Evolutionary conservation across 2,329 filamentous ascomycete genomes (phyloP), one percentile per base, ranked within the genome.

Genomic region (Ophiostoma populinum): DNA sequence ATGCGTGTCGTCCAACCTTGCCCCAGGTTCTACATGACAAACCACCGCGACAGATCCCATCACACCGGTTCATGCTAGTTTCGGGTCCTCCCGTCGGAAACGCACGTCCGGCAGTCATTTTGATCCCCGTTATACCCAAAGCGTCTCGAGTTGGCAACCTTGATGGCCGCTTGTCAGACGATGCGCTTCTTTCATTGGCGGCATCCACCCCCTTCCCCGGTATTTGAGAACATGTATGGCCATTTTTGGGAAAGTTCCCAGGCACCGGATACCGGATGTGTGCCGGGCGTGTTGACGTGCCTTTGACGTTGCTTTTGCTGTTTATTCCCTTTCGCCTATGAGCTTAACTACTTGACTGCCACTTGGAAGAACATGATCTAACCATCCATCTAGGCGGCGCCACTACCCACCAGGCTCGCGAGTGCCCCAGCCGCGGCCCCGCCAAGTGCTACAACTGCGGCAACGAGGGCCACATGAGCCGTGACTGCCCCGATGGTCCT

Each of bases 401-500:
- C 55, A 65, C 69, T 46, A 70, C 69, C 49, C 79, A 83, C 57
- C 76, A 81, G 75, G 80, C 80, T 51, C 79, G 80, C 51, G 80
- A 87, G 52, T 90, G 81, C 69, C 81, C 81, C 51, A 82, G 75
- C 67, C 79, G 80, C 62, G 79, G 79, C 49, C 75, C 76, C 49
- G 73, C 80, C 49, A 85, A 82, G 59, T 86, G 80, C 70, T 85
- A 82, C 64, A 83, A 82, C 69, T 85, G 79, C 56, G 75, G 75
- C 58, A 70, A 75, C 78, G 67, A 70, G 62, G 80, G 81, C 47
- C 81, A 87, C 57, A 76, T 87, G 59, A 82, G 76, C 70, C 82
- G 86, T 58, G 87, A 95, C 55, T 95, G 87, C 69, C 75, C 79
- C 43, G 75, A 82, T 56, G 78, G 83, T 41, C 73, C 80, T 51